Evolutionary conservation across 768 basidiomycete genomes (phyloP), one percentile per base, ranked within the genome.

Genomic region (Macrocybe gigantea): DNA sequence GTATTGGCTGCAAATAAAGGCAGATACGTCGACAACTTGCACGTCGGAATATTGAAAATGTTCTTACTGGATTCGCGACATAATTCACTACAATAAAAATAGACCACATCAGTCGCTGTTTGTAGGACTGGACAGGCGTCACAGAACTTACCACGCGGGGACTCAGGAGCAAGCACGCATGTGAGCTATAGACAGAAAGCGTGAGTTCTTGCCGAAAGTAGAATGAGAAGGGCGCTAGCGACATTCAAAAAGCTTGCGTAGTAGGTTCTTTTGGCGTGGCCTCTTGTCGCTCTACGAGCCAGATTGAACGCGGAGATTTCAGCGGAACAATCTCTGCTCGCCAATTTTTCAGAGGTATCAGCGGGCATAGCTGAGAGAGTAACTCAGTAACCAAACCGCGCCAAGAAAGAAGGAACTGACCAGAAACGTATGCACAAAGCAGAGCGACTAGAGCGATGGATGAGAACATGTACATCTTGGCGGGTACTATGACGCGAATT

Each of bases 91-190:
- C 22, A 22, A 22, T 4, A 29, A n/a, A 29, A 15, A 32, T 7
- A 6, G 35, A 15, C 7, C 32, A 45, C 34, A 34, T 46, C 15
- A 38, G 12, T 46, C 33, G 43, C 10, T 33, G n/a, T 43, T 29
- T 11, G 3, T 11, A 36, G n/a, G 5, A 11, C 36, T 29, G 36
- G 36, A 15, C 34, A 13, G n/a, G 9, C 15, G 5, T 22, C 32
- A 14, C 34, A 11, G 36, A 41, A 49, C 44, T 32, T 41, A 55
- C 58, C 49, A 48, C 42, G 51, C 37, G 58, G 54, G 31, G 56
- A 53, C 37, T 59, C 54, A 1, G 58, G 58, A 35, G 57, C 53
- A 37, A 45, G 50, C 13, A 50, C 47, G 32, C 58, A 59, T 30
- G 53, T 51, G 10, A 57, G 33, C 58, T 59, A 38, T 22, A 22